Base-by-base conservation (phyloP, 768 basidiomycete genomes). In the Rhizopogon vesiculosus region DNA sequence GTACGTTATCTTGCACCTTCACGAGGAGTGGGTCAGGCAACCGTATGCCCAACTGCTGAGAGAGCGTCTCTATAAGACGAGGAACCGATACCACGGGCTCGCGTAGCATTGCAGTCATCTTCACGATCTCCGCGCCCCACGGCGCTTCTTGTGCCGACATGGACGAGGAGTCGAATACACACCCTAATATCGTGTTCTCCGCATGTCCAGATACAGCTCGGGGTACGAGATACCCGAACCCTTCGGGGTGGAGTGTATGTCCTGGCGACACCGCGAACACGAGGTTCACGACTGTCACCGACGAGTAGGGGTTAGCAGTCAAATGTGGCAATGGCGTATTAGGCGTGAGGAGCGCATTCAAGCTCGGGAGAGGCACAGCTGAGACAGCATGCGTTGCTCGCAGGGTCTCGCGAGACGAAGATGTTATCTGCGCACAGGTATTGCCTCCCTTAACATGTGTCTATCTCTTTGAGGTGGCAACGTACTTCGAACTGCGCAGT, bases 151-250 rank as follows among this genome's bases (percentile, higher is more conserved):
- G 86, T 5, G 71, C 77, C 1, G 81, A 74, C 41, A 93, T 76
- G 7, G 89, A 80, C 51, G 84, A 86, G 0, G 90, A 91, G 68
- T 98, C 96, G 71, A 98, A 98, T 10, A 98, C 86, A 31, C 87
- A 85, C 12, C 96, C 96, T 0, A 98, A 78, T 18, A 90, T 79
- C 5, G 62, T 51, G 22, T 56, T 51, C 12, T 58, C 54, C n/a
- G 69, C 63, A 60, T 90, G 88, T 19, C 77, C 86, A 5, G 68
- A 68, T 33, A 70, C 72, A 0, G 89, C 84, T 15, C 94, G 89
- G 0, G 95, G 93, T 51, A 97, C 80, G 64, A 99, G 86, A 74
- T 94, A 98, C 8, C 96, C 96, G 67, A 98, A 99, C 3, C 96
- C 96, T 2, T 78, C 77, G 0, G 93, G 93, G 62, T 93, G 88